phyloP scores from a whole-genome alignment of 768 basidiomycete species.

The Kwoniella mangroviensis region DNA sequence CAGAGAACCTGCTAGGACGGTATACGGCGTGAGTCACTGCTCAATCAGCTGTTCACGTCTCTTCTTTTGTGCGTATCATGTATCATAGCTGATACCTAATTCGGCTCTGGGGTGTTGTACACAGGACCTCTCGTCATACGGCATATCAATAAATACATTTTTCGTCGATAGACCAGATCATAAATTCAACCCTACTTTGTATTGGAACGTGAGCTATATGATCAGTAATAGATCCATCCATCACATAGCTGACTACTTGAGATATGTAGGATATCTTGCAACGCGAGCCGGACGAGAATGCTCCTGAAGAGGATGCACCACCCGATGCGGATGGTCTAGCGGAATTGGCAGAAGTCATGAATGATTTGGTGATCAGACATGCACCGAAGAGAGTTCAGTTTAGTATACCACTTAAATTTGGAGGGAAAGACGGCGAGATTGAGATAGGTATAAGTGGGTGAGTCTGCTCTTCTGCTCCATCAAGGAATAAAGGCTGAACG shows the following conservation, averaged over 20 bases:
- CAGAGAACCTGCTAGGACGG: slow-evolving; percentile 47
- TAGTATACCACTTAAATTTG: slow-evolving; percentile 78
- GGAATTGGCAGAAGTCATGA: slow-evolving; percentile 49
- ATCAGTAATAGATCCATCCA: neutral
- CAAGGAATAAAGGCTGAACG: neutral
- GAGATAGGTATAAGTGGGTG: slow-evolving; percentile 59
- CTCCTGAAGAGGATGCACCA: slow-evolving; percentile 76
- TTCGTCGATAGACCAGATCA: slow-evolving; percentile 47
- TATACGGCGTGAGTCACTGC: slow-evolving; percentile 39
- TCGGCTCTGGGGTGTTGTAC: neutral
- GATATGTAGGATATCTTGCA: slow-evolving; percentile 47
- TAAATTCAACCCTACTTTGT: slow-evolving; percentile 45
- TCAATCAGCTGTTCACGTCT: no score
- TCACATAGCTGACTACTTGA: neutral
- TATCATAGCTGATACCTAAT: no score
- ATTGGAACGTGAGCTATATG: slow-evolving; percentile 43
- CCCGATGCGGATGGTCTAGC: slow-evolving; percentile 45
- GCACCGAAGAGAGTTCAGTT: slow-evolving; percentile 78
- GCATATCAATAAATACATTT: slow-evolving; percentile 50
- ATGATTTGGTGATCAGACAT: slow-evolving; percentile 46
- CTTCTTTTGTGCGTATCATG: neutral
- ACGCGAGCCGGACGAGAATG: slow-evolving; percentile 55
- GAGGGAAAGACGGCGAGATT: slow-evolving; percentile 62
- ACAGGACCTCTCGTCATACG: slow-evolving; percentile 46
- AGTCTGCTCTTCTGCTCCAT: slow-evolving; percentile 1